phyloP scores from a whole-genome alignment of 2,329 filamentous ascomycete genomes.

The Cladosporium sp. region DNA sequence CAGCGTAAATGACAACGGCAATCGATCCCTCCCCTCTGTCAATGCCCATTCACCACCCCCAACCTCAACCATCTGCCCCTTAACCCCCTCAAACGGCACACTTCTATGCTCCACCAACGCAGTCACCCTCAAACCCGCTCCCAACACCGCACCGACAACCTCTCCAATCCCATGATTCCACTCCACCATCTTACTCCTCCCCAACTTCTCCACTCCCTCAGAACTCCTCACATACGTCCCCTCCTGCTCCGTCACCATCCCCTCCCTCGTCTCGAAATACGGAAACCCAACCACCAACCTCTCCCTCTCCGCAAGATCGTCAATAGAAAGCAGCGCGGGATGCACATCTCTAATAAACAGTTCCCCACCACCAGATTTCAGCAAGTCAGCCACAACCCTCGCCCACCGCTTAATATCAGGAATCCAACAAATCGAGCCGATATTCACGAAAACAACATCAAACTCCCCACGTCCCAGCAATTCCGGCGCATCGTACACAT shows the following conservation, averaged over 20 bases:
- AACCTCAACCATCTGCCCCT: constrained; percentile 18
- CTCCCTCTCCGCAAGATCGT: constrained; percentile 12
- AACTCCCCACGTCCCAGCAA: constrained; percentile 11
- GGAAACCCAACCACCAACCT: constrained; percentile 15
- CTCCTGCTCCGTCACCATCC: constrained; percentile 12
- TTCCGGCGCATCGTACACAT: constrained; percentile 14
- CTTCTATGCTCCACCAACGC: constrained; percentile 19
- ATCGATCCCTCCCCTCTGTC: constrained; percentile 9
- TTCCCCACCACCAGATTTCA: constrained; percentile 16
- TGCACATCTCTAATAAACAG: constrained; percentile 22
- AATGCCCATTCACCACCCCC: constrained; percentile 13
- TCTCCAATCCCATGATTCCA: constrained; percentile 24
- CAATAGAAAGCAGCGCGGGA: constrained; percentile 17
- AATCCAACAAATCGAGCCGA: constrained; percentile 21
- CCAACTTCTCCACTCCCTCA: constrained; percentile 13
- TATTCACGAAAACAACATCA: constrained; percentile 22
- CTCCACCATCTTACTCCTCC: constrained; percentile 14
- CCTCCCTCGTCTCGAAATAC: constrained; percentile 19
- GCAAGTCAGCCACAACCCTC: constrained; percentile 12
- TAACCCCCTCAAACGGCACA: constrained; percentile 19
- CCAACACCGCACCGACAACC: constrained; percentile 18
- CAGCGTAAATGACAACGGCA: constrained; percentile 16
- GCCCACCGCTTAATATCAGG: constrained; percentile 20
- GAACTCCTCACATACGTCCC: constrained; percentile 19
- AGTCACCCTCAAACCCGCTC: constrained; percentile 17